Conservation (phyloP, 495 filamentous ascomycete species). For the Penicillium cinerascens region DNA sequence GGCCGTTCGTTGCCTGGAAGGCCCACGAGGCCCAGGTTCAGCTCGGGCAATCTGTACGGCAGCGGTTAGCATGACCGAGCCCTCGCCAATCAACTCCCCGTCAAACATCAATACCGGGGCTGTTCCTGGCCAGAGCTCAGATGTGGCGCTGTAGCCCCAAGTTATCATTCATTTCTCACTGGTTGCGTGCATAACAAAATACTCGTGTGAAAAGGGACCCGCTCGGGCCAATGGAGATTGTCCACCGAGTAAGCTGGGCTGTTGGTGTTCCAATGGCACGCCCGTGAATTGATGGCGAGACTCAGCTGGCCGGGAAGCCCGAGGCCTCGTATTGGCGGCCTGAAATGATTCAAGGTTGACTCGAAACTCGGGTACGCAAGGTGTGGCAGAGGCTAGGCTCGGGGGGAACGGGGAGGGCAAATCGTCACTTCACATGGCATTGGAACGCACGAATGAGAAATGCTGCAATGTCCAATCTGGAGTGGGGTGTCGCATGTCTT, state of each 20-base stretch:
- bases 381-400: background rate
- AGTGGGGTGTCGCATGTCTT: constrained; percentile 21
- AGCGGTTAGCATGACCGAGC: background rate
- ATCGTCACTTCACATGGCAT: constrained; percentile 6
- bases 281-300: background rate
- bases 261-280: constrained; percentile 5
- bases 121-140: background rate
- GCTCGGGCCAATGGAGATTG: background rate
- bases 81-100: background rate
- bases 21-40: background rate
- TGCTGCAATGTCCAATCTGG: constrained; percentile 8
- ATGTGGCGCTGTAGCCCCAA: background rate
- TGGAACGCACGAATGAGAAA: constrained; percentile 16
- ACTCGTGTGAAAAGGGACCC: too few species aligned
- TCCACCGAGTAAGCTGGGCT: constrained; percentile 2
- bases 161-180: too few species aligned
- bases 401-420: background rate
- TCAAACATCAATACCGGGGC: background rate
- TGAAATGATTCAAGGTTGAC: background rate
- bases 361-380: background rate
- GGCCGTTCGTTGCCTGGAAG: background rate
- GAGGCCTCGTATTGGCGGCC: background rate
- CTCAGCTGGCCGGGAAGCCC: background rate
- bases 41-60: background rate
- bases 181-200: too few species aligned